Percentiles rank a stretch among this genome's conserved stretches.
Evolutionary conservation across 176 grass and related monocot genomes (phyloP).

Genomic region (Alopecurus myosuroides): DNA sequence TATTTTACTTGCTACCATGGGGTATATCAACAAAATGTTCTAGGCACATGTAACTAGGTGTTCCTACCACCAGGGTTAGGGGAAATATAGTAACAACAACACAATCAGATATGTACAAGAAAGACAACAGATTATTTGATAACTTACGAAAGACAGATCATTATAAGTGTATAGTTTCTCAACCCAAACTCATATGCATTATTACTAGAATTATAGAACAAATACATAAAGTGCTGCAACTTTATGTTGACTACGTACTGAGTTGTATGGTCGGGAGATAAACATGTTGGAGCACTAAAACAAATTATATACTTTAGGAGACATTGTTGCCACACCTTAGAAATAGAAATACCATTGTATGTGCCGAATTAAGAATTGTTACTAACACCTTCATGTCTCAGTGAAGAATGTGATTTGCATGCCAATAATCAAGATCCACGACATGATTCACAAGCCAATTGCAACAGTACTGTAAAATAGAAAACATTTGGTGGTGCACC

Average conservation of each 20-base stretch:
- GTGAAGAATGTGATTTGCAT: constrained; percentile 91
- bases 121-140: background rate
- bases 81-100: constrained; percentile 29
- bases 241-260: constrained; percentile 42
- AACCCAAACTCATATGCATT: constrained; percentile 83
- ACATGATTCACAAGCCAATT: constrained; percentile 92
- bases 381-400: constrained; percentile 89
- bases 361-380: background rate
- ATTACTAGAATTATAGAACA: constrained; percentile 8
- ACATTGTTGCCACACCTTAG: constrained; percentile 1
- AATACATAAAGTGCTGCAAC: constrained; percentile 21
- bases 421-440: constrained; percentile 91
- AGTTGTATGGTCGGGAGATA: constrained; percentile 74
- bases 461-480: constrained; percentile 71
- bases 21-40: constrained; percentile 93
- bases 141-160: constrained; percentile 87
- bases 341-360: background rate
- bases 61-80: constrained; percentile 77
- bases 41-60: constrained; percentile 93
- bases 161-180: constrained; percentile 86
- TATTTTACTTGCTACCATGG: constrained; percentile 87
- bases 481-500: background rate
- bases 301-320: constrained; percentile 13
- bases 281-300: constrained; percentile 98
- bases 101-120: background rate